Percentiles rank a stretch among this genome's conserved stretches.
Evolutionary conservation across 2,329 filamentous ascomycete species (phyloP).

Genomic region (Aspergillus pseudoviridinutans): DNA sequence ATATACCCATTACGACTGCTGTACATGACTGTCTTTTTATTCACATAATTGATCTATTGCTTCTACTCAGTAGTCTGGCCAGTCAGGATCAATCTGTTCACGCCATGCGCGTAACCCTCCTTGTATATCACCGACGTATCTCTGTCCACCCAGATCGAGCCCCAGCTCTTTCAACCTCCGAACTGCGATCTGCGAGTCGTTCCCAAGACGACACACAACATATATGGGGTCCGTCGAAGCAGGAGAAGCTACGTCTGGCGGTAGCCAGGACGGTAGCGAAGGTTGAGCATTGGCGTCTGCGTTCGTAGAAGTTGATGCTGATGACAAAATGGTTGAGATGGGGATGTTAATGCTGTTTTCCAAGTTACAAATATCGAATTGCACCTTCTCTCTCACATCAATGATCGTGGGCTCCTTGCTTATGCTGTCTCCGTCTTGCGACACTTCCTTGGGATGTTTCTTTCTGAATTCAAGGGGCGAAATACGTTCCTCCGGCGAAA

Average conservation of each 20-base stretch:
- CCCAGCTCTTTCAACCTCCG: conserved; percentile 39
- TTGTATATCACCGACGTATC: conserved; percentile 39
- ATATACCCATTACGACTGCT: background rate
- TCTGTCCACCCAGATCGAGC: conserved; percentile 28
- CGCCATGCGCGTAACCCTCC: conserved; percentile 43
- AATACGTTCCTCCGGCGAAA: conserved; percentile 64
- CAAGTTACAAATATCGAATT: conserved; percentile 76
- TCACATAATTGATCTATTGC: background rate
- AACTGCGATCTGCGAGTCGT: conserved; percentile 47
- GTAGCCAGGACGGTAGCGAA: conserved; percentile 26
- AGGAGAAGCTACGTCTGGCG: conserved; percentile 18
- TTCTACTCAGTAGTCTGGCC: conserved; percentile 35
- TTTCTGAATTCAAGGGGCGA: conserved; percentile 57
- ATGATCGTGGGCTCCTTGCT: conserved; percentile 56
- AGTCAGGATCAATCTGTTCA: conserved; percentile 38
- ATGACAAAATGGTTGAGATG: conserved; percentile 38
- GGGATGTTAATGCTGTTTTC: conserved; percentile 65
- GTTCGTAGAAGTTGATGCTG: conserved; percentile 1
- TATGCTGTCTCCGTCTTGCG: conserved; percentile 3
- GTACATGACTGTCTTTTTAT: background rate
- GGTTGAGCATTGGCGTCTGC: background rate
- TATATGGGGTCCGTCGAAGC: conserved; percentile 34
- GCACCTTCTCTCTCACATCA: conserved; percentile 79
- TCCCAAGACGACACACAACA: conserved; percentile 47
- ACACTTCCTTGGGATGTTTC: conserved; percentile 4